Base-by-base conservation (phyloP, 495 filamentous ascomycete genomes). In the Podospora didyma region DNA sequence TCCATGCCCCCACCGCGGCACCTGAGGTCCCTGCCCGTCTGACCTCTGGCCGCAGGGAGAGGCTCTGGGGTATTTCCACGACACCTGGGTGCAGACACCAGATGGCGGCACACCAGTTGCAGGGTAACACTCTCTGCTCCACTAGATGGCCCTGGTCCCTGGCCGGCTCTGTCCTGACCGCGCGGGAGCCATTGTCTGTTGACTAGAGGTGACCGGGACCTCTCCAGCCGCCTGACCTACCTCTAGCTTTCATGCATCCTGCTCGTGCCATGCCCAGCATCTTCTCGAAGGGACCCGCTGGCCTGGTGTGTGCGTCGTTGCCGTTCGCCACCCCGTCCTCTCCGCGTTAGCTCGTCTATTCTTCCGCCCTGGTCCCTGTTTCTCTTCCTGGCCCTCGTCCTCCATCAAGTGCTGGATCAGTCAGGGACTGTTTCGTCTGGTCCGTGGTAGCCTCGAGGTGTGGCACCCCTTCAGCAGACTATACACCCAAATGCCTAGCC, bases 361-460 rank as follows among this genome's bases (percentile, higher is more conserved):
- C 53, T 45, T 28, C 58, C 57, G 62, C 60, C 65, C 66, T 65
- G 63, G 61, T 58, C 64, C 66, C 64, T 69, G 67, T 71, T 72
- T 69, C 69, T 62, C 58, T 72, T 68, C 71, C 62, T 64, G 63
- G 66, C 52, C 63, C 58, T 61, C 58, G 51, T 48, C 59, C 47
- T 26, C 56, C 61, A 58, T 62, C 66, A 60, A 59, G 62, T 56
- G 56, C 58, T 63, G 57, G 51, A 65, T 69, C 67, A 71, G 70
- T 72, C 72, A 68, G 69, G 71, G 68, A 69, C 69, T 74, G 65
- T 73, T 75, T 78, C 68, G 70, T 74, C 69, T 73, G 62, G 62
- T 73, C 70, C 60, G 63, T 69, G 73, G 70, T 70, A 54, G 54
- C 57, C 22, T 62, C 49, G 51, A 58, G 54, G 58, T 68, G 63